Conservation (phyloP, 129 eudicot genomes). For the Centrapalus pauciflorus region DNA sequence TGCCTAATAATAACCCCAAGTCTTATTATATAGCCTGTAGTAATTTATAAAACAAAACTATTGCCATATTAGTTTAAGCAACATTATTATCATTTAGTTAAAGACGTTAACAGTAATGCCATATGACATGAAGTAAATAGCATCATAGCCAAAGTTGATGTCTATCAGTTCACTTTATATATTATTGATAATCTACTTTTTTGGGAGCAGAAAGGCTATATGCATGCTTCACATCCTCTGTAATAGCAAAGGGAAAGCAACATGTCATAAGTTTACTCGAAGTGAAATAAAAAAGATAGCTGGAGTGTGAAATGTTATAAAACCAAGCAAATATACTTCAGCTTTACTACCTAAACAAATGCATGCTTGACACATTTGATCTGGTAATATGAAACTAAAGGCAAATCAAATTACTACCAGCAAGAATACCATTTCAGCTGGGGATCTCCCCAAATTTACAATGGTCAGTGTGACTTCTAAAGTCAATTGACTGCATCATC, state of each 20-base stretch:
- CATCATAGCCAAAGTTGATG: too few species aligned
- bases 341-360: background rate
- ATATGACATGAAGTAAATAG: too few species aligned
- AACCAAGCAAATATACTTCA: background rate
- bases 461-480: conserved; percentile 16
- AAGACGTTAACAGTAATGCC: too few species aligned
- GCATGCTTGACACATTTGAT: conserved; percentile 2
- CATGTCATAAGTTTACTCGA: background rate
- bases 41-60: too few species aligned
- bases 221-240: background rate
- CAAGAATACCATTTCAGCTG: background rate
- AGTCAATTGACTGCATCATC: conserved; percentile 2
- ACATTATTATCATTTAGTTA: too few species aligned
- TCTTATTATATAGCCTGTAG: too few species aligned
- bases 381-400: background rate
- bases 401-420: background rate
- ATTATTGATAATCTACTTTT: too few species aligned
- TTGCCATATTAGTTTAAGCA: too few species aligned
- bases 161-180: too few species aligned
- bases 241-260: background rate
- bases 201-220: too few species aligned
- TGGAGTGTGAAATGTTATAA: background rate
- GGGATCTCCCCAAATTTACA: background rate
- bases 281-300: background rate
- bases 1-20: too few species aligned